phyloP scores from a whole-genome alignment of 805 yeast genomes.

The Naumovozyma dairenensis region DNA sequence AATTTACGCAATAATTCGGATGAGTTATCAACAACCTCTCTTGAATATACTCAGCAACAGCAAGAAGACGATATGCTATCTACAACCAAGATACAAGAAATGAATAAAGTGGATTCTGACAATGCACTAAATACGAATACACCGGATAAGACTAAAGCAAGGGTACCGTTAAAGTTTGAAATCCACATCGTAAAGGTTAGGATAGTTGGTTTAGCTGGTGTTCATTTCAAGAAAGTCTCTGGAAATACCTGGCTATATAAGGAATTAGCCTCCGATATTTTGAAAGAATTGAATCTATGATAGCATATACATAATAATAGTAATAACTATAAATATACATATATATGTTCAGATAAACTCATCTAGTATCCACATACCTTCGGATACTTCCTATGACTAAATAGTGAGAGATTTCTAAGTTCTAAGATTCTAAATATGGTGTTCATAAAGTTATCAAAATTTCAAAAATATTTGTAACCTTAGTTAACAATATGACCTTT shows the following conservation, averaged over 20 bases:
- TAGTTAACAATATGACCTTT: too few species aligned
- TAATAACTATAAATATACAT: background rate
- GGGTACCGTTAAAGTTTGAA: slow-evolving; percentile 75
- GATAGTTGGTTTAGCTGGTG: slow-evolving; percentile 80
- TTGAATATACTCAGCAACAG: slow-evolving; percentile 26
- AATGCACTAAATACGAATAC: slow-evolving; percentile 17
- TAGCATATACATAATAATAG: background rate
- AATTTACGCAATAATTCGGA: slow-evolving; percentile 9
- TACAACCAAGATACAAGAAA: slow-evolving; percentile 51
- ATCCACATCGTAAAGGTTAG: slow-evolving; percentile 89
- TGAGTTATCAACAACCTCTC: slow-evolving; percentile 28
- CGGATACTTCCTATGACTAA: background rate
- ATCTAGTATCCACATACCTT: background rate
- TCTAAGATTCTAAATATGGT: too few species aligned
- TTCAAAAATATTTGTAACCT: too few species aligned
- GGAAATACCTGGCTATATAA: slow-evolving; percentile 96
- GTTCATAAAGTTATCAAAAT: too few species aligned
- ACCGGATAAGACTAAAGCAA: slow-evolving; percentile 17
- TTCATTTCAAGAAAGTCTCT: slow-evolving; percentile 83
- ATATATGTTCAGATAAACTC: too few species aligned
- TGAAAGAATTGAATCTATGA: slow-evolving; percentile 58
- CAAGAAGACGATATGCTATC: slow-evolving; percentile 32
- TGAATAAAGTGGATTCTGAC: slow-evolving; percentile 39
- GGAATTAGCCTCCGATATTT: slow-evolving; percentile 76
- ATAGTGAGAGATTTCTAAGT: too few species aligned